Evolutionary conservation across 2,329 filamentous ascomycete genomes (phyloP).

Genomic region (Trichoderma lentiforme): DNA sequence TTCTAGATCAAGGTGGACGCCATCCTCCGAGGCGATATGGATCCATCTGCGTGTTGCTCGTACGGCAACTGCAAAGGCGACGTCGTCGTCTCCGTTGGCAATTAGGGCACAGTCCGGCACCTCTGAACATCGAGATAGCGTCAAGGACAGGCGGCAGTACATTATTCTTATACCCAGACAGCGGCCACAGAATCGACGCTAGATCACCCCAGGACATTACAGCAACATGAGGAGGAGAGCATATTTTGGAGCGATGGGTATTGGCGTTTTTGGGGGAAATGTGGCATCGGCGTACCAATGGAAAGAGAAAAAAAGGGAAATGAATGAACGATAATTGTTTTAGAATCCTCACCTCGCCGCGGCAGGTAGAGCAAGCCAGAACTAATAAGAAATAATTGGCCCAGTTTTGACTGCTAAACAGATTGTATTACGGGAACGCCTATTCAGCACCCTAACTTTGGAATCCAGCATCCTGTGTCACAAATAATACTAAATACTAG

Average conservation of each 20-base stretch:
- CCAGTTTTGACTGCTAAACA: not conserved
- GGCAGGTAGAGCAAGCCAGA: not conserved
- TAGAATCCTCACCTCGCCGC: not conserved
- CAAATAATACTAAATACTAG: too few relatives aligned
- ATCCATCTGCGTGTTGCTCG: constrained; percentile 51
- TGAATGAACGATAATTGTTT: not conserved
- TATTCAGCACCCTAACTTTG: not conserved
- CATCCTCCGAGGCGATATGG: constrained; percentile 47
- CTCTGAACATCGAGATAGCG: not conserved
- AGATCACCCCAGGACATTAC: not conserved
- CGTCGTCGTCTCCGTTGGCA: constrained; percentile 46
- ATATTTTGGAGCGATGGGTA: not conserved
- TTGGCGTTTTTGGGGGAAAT: constrained; percentile 17
- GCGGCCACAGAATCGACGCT: not conserved
- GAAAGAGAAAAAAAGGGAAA: not conserved
- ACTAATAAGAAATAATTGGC: not conserved
- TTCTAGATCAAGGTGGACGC: constrained; percentile 35
- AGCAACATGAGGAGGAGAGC: not conserved
- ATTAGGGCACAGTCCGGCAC: constrained; percentile 16
- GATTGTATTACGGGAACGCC: not conserved
- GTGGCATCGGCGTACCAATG: not conserved
- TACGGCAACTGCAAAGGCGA: constrained; percentile 51
- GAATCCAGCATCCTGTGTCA: not conserved
- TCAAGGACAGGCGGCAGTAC: not conserved
- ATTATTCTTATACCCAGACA: not conserved